Evolutionary conservation across 768 basidiomycete genomes (phyloP).

Genomic region (Coprinellus aureogranulatus): DNA sequence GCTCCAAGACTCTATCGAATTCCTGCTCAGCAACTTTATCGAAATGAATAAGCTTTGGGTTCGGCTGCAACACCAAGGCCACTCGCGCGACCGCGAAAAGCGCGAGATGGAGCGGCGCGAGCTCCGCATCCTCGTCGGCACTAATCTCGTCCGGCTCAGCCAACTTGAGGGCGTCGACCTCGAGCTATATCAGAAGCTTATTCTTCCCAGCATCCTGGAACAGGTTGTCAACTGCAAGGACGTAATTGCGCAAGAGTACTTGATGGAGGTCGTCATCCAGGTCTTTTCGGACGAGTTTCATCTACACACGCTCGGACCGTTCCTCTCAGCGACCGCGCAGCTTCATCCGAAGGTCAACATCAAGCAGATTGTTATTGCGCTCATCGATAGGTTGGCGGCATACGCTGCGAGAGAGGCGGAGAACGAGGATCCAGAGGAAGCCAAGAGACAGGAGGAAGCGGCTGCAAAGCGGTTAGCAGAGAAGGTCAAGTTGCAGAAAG

Average conservation of each 20-base stretch:
- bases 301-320: constrained; percentile 90
- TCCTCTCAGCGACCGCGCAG: constrained; percentile 93
- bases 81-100: constrained; percentile 95
- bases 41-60: constrained; percentile 99
- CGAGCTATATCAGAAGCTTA: constrained; percentile 80
- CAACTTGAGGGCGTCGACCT: constrained; percentile 97
- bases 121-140: constrained; percentile 93
- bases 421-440: constrained; percentile 93
- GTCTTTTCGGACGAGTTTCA: constrained; percentile 99
- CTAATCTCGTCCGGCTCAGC: constrained; percentile 92
- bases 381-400: constrained; percentile 93
- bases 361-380: constrained; percentile 95
- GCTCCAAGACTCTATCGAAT: constrained; percentile 91
- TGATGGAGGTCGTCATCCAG: constrained; percentile 99
- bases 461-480: constrained; percentile 86
- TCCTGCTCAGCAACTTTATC: constrained; percentile 97
- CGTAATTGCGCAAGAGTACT: constrained; percentile 96
- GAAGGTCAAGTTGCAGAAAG: constrained; percentile 75
- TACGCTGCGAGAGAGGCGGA: constrained; percentile 98
- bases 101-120: constrained; percentile 95
- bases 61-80: constrained; percentile 94
- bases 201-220: constrained; percentile 90
- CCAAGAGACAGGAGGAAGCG: constrained; percentile 89
- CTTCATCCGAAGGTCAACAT: constrained; percentile 98
- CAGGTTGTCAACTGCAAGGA: constrained; percentile 99